A percentile compares a stretch with the other conserved stretches of the same genome.
phyloP scores from a whole-genome alignment of 805 yeast species.

The Wickerhamomyces silvicola region DNA sequence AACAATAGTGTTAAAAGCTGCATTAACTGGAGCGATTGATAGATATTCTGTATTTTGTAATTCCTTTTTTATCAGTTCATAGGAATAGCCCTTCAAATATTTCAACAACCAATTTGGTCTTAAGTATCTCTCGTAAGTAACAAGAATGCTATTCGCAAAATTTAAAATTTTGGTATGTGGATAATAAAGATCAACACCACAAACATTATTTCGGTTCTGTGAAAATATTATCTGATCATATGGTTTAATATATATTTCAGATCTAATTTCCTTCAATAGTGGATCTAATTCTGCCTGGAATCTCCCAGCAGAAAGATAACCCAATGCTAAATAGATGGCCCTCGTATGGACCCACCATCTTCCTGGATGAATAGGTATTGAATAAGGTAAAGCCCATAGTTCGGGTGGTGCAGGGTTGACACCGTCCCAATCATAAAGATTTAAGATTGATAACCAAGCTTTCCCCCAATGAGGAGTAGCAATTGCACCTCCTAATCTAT shows the following conservation, averaged over 20 bases:
- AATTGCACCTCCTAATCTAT: constrained; percentile 79
- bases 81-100: constrained; percentile 44
- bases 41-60: constrained; percentile 69
- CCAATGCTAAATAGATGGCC: constrained; percentile 81
- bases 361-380: constrained; percentile 83
- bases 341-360: constrained; percentile 99
- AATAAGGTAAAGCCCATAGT: constrained; percentile 80
- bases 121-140: constrained; percentile 58
- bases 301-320: constrained; percentile 62
- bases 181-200: constrained; percentile 88
- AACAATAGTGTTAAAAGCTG: constrained; percentile 75
- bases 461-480: constrained; percentile 98
- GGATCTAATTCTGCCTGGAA: constrained; percentile 56
- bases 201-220: constrained; percentile 71
- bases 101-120: constrained; percentile 71
- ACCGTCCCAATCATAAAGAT: constrained; percentile 89
- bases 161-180: constrained; percentile 77
- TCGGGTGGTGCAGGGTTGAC: constrained; percentile 99
- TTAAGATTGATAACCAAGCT: constrained; percentile 76
- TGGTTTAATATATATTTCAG: constrained; percentile 67
- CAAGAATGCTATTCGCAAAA: constrained; percentile 51
- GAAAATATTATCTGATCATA: constrained; percentile 64
- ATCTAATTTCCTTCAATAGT: constrained; percentile 56
- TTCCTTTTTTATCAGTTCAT: constrained; percentile 67
- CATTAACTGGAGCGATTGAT: constrained; percentile 91